Evolutionary conservation across 352 stramenopile species (phyloP).

Genomic region (Lagenidium sp.): DNA sequence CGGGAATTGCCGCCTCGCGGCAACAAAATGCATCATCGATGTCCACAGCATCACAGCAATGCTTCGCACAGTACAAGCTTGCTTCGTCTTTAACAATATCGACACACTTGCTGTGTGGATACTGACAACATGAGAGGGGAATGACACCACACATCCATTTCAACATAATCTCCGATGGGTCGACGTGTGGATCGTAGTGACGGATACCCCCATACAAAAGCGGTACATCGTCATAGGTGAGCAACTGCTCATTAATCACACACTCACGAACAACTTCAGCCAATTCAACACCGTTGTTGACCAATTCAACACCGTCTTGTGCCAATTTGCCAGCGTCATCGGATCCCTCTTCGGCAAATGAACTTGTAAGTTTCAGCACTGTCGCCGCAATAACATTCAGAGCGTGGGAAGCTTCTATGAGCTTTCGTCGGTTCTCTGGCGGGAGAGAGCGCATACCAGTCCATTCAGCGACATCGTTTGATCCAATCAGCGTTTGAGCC

Average conservation of each 20-base stretch:
- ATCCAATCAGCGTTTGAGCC: conserved; percentile 5
- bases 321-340: no score
- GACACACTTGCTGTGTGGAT: conserved; percentile 18
- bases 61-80: conserved; percentile 14
- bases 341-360: no score
- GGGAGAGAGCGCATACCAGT: no score
- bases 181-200: conserved; percentile 45
- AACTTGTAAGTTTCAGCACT: no score
- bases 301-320: no score
- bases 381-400: no score
- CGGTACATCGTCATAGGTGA: conserved; percentile 23
- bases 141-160: conserved; percentile 45
- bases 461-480: not conserved
- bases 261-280: no score
- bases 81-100: conserved; percentile 18
- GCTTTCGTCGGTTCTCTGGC: no score
- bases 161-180: conserved; percentile 46
- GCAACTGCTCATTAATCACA: no score
- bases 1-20: no score
- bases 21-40: not conserved
- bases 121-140: conserved; percentile 27
- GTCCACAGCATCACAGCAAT: conserved; percentile 13
- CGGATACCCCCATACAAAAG: conserved; percentile 35
- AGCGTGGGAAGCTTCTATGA: no score
- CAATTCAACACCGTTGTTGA: no score